phyloP scores from a whole-genome alignment of 2,329 filamentous ascomycete species.

The Fusarium anguioides region DNA sequence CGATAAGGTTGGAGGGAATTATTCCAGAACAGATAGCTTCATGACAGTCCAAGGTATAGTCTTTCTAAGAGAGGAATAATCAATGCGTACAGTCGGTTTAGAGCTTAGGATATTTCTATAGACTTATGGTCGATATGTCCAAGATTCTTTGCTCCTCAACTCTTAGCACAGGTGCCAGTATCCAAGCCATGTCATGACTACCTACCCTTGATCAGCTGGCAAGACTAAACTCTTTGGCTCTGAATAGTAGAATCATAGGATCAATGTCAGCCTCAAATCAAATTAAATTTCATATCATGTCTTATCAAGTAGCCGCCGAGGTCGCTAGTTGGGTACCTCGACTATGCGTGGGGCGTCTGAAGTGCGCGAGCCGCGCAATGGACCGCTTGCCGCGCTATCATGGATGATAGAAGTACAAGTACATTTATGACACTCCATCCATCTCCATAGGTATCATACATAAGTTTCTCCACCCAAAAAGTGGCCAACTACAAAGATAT shows the following conservation, averaged over 20 bases:
- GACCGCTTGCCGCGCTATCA: conserved; percentile 29
- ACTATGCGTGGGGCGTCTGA: conserved; percentile 41
- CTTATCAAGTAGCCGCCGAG: conserved; percentile 36
- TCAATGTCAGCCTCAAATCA: neutral
- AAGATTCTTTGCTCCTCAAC: neutral
- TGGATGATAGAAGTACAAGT: conserved; percentile 2
- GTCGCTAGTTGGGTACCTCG: no score
- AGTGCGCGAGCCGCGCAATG: neutral
- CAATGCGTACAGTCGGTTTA: no score
- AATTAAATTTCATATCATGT: neutral
- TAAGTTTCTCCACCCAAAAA: conserved; percentile 44
- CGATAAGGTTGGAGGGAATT: neutral
- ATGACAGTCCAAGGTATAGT: neutral
- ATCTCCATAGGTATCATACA: conserved; percentile 30
- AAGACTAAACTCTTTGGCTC: neutral
- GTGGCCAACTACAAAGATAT: conserved; percentile 32
- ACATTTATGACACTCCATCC: conserved; percentile 5
- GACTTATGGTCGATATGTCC: no score
- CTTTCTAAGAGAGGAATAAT: neutral
- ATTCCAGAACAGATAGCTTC: neutral
- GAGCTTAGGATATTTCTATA: neutral
- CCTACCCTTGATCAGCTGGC: neutral
- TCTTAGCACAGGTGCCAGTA: no score
- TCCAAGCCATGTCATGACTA: no score
- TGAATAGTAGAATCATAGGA: neutral